phyloP scores from a whole-genome alignment of 2,329 filamentous ascomycete genomes.

The Hawksworthiomyces lignivorus region DNA sequence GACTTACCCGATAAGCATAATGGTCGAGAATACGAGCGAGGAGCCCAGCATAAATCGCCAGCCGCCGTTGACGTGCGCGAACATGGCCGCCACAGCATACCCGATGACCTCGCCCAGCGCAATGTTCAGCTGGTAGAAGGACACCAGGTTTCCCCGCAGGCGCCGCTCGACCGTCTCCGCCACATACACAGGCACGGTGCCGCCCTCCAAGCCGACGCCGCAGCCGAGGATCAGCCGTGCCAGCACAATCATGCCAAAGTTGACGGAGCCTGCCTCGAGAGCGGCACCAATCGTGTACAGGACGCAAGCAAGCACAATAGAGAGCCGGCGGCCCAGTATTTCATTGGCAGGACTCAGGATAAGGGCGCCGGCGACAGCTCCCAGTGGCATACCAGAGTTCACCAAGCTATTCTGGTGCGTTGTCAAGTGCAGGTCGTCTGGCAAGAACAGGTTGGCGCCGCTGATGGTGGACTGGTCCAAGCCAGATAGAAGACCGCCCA shows the following conservation, averaged over 20 bases:
- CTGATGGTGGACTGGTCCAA: slow-evolving; percentile 67
- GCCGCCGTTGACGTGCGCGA: slow-evolving; percentile 59
- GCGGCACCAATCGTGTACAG: slow-evolving; percentile 64
- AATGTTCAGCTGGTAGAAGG: slow-evolving; percentile 69
- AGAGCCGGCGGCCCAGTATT: slow-evolving; percentile 56
- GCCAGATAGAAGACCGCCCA: slow-evolving; percentile 65
- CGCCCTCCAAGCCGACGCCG: slow-evolving; percentile 65
- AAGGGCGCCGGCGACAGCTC: slow-evolving; percentile 62
- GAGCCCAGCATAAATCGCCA: slow-evolving; percentile 70
- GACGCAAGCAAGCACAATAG: slow-evolving; percentile 61
- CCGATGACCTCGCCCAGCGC: slow-evolving; percentile 67
- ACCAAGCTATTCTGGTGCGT: slow-evolving; percentile 55
- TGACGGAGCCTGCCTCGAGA: slow-evolving; percentile 58
- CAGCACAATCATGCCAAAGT: slow-evolving; percentile 64
- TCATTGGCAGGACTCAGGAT: slow-evolving; percentile 62
- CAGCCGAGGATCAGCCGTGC: slow-evolving; percentile 61
- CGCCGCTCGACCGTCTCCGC: slow-evolving; percentile 62
- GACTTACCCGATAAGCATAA: slow-evolving; percentile 39
- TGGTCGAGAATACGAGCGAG: slow-evolving; percentile 61
- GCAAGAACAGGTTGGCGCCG: slow-evolving; percentile 61
- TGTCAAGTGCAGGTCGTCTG: slow-evolving; percentile 47
- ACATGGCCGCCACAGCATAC: slow-evolving; percentile 66
- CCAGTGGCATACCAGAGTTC: slow-evolving; percentile 63
- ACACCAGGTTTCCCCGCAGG: slow-evolving; percentile 64
- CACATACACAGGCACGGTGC: slow-evolving; percentile 68